Conservation (phyloP, 148 eudicot genomes). For the Cornus suecica region DNA sequence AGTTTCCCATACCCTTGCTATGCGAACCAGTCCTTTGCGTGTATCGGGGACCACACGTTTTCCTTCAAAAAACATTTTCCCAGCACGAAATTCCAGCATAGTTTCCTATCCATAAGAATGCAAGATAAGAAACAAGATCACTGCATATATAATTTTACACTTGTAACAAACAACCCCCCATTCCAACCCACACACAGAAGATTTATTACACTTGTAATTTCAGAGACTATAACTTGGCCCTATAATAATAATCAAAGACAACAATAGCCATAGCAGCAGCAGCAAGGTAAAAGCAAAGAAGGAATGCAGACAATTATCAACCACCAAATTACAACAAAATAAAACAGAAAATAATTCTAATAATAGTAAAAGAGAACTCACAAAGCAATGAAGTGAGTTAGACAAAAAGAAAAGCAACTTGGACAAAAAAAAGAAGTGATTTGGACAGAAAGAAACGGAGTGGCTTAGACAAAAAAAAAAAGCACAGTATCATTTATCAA, state of each 20-base stretch:
- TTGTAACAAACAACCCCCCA: too few relatives aligned
- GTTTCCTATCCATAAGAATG: slow-evolving; percentile 39
- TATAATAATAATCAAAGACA: not conserved
- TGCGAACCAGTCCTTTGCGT: slow-evolving; percentile 86
- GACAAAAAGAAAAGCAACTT: too few relatives aligned
- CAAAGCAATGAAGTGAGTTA: too few relatives aligned
- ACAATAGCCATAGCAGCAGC: not conserved
- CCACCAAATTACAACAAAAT: not conserved
- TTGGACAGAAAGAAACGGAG: too few relatives aligned
- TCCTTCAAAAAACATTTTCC: slow-evolving; percentile 88
- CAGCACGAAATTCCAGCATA: slow-evolving; percentile 88
- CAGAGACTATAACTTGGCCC: not conserved
- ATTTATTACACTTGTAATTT: not conserved
- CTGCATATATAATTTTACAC: too few relatives aligned
- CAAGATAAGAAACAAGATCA: not conserved
- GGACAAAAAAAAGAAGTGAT: too few relatives aligned
- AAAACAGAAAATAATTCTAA: not conserved
- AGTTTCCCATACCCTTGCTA: slow-evolving; percentile 62
- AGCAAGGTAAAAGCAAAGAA: not conserved
- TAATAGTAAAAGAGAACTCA: not conserved
- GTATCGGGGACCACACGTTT: slow-evolving; percentile 81
- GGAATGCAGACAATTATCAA: not conserved
- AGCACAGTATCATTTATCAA: too few relatives aligned
- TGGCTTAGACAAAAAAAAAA: too few relatives aligned
- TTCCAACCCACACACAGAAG: not conserved